Percentiles rank a stretch among this genome's conserved stretches.
Evolutionary conservation across 2,329 filamentous ascomycete species (phyloP).

Genomic region (Pseudogymnoascus sp.): DNA sequence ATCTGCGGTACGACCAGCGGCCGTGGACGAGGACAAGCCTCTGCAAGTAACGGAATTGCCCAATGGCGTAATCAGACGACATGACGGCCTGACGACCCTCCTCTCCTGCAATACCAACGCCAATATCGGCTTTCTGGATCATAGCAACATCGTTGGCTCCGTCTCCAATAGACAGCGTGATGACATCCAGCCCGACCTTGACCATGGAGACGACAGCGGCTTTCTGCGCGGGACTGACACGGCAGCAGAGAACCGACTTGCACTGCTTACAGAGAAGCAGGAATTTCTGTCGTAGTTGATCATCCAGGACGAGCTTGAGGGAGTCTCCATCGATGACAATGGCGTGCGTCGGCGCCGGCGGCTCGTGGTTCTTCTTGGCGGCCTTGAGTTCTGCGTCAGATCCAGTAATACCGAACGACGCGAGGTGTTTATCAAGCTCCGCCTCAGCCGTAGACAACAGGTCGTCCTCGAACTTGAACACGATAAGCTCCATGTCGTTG

Average conservation of each 20-base stretch:
- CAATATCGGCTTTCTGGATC: conserved; percentile 94
- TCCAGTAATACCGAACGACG: conserved; percentile 69
- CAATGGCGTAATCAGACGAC: conserved; percentile 93
- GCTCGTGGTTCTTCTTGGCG: conserved; percentile 75
- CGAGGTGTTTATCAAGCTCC: conserved; percentile 67
- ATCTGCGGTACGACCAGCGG: conserved; percentile 85
- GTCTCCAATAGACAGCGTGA: conserved; percentile 89
- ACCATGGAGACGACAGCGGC: conserved; percentile 95
- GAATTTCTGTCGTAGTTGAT: conserved; percentile 82
- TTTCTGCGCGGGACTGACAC: conserved; percentile 94
- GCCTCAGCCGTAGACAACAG: conserved; percentile 49
- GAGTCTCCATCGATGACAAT: conserved; percentile 93
- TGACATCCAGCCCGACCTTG: conserved; percentile 87
- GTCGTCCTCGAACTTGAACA: conserved; percentile 77
- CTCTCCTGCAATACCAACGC: conserved; percentile 87
- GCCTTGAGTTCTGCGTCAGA: conserved; percentile 74
- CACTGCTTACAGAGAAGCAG: conserved; percentile 93
- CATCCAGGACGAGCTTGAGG: conserved; percentile 77
- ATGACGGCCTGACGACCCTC: conserved; percentile 90
- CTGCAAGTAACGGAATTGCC: conserved; percentile 83
- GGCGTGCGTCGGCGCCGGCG: conserved; percentile 81
- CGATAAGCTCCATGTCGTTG: conserved; percentile 95
- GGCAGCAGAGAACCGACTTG: conserved; percentile 90
- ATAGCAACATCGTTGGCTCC: conserved; percentile 95
- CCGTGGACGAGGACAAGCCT: conserved; percentile 83